Evolutionary conservation across 2,329 filamentous ascomycete genomes (phyloP), one percentile per base, ranked within the genome.

Genomic region (Tolypocladium sp.): DNA sequence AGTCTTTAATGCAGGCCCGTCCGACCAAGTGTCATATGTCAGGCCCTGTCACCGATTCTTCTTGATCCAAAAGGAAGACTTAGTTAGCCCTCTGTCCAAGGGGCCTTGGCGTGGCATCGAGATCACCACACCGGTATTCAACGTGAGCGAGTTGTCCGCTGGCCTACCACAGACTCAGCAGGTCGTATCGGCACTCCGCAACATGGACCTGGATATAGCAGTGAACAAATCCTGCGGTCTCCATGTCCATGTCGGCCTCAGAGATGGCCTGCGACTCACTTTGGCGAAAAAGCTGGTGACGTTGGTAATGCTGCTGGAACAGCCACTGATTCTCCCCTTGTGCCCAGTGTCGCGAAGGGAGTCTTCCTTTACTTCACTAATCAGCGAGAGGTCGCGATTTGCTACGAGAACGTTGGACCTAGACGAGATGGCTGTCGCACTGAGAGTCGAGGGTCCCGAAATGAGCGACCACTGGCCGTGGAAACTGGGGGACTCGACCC

Each of bases 171-270:
- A 51, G 0, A 55, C 66, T 22, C 42, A 30, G 1, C 30, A 53
- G 0, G 22, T 60, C 1, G 17, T 70, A 9, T 40, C 54, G 2
- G 59, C 42, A 1, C 57, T 69, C 53, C 44, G 44, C 25, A 15
- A 49, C 17, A 49, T 49, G 44, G 44, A 49, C 44, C 7, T 49
- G 25, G 25, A 17, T 8, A 17, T 49, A 30, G 44, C 44, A 30
- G 44, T 25, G 1, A 63, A 69, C 51, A 52, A 55, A 3, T 59
- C 57, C 2, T 70, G 68, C 22, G 66, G 68, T 3, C 58, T 70
- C 40, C 66, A 69, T 35, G 55, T 70, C 4, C 67, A 70, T 12
- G 61, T 69, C 2, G 67, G 68, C 12, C 56, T 64, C 12, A 58
- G 61, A 17, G 42, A 25, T 1, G 68, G 66, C 22, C 65, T 70